Evolutionary conservation across 176 grass and related monocot genomes (phyloP).

Genomic region (Rhynchospora breviuscula): DNA sequence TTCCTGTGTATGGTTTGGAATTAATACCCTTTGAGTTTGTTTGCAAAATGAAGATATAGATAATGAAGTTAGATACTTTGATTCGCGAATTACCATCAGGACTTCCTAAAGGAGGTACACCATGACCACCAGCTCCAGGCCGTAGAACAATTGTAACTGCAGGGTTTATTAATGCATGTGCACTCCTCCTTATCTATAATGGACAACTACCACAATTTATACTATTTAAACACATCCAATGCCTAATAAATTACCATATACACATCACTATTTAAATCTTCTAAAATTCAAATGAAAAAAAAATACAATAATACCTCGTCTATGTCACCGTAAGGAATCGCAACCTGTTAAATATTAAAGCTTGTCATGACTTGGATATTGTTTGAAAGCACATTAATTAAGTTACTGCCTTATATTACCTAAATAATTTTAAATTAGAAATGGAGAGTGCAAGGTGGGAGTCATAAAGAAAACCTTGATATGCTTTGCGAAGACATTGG

Average conservation of each 20-base stretch:
- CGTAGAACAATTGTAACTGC: constrained; percentile 96
- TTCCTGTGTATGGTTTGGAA: constrained; percentile 8
- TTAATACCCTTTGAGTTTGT: not conserved
- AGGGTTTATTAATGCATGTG: constrained; percentile 97
- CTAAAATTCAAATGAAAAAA: not conserved
- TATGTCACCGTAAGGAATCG: constrained; percentile 76
- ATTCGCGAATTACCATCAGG: constrained; percentile 56
- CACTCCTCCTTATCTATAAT: constrained; percentile 76
- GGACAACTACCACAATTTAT: constrained; percentile 16
- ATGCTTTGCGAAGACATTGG: constrained; percentile 93
- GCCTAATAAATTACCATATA: not conserved
- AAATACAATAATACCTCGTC: constrained; percentile 51
- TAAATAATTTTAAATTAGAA: not conserved
- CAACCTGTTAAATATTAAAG: constrained; percentile 39
- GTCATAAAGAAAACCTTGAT: constrained; percentile 64
- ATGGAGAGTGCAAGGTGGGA: not conserved
- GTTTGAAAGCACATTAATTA: constrained; percentile 15
- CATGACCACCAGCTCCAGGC: constrained; percentile 84
- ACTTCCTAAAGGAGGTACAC: constrained; percentile 87
- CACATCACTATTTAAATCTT: not conserved
- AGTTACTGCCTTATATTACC: not conserved
- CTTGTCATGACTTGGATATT: constrained; percentile 17
- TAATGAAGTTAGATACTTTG: not conserved
- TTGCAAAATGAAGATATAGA: not conserved
- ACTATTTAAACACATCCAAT: constrained; percentile 11